Evolutionary conservation across 257 asterid species (phyloP), one percentile per base, ranked within the genome.

Genomic region (Plectranthus barbatus): DNA sequence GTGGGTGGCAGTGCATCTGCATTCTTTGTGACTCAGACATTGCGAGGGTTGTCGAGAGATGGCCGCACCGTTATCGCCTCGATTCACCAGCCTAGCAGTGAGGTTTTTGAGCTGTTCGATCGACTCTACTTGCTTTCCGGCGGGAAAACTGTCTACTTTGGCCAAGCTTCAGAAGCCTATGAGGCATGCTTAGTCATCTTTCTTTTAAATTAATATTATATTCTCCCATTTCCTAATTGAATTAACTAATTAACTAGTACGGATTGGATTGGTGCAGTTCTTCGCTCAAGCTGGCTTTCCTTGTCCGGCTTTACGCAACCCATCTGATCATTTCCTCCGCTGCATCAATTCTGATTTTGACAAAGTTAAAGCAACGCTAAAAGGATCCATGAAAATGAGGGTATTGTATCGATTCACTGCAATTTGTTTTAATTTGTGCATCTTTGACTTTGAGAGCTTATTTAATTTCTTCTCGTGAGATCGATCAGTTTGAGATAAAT

Each of bases 21-120:
- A 0, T 92, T 92, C 89, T 92, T 92, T 20, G 99, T 92, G 37
- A 86, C 96, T 0, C 99, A 92, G 79, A 92, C 97, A 12, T 54
- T 92, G 21, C 91, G 97, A 0, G 85, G 79, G 46, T 71, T 92
- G 53, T 92, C 99, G 0, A 78, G 96, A 74, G 99, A 89, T 39
- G 99, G 99, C 31, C 73, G 99, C 13, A 92, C 99, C 1, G 97
- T 92, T 3, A 87, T 92, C 46, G 99, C 99, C 21, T 92, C 99
- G 4, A 89, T 92, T 58, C 99, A 92, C 58, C 99, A 92, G 81
- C 99, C 99, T 2, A 92, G 97, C 75, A 92, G 99, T 68, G 99
- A 92, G 71, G 99, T 92, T 5, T 92, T 92, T 46, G 99, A 89
- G 88, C 88, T 89, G 47, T 92, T 92, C 61, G 96, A 92, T 65